These are phyloP conservation scores for Theobroma grandiflorum DNA, from an alignment of 441 rosid genomes.

Conservation along the genomic window DNA sequence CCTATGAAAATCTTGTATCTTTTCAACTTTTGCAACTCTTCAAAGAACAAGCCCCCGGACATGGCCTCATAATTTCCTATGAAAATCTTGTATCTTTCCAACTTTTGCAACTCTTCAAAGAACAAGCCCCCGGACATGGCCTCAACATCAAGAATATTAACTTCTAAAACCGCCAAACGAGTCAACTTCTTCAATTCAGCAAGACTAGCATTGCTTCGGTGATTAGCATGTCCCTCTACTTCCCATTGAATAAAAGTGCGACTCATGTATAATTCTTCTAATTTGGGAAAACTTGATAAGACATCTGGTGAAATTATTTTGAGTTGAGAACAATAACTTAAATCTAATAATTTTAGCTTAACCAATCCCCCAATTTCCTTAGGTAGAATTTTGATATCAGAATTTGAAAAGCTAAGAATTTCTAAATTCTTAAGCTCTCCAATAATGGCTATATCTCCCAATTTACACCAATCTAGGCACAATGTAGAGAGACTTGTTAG, in stretches of 20 bases:
- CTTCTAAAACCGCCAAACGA: not conserved
- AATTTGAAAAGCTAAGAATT: not conserved
- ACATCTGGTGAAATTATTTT: not conserved
- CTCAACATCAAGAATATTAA: not conserved
- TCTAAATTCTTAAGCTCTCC: not conserved
- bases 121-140: not conserved
- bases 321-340: not conserved
- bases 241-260: not conserved
- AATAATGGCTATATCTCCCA: no score
- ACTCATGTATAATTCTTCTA: conserved; percentile 10
- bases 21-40: not conserved
- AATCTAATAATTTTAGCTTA: conserved; percentile 2
- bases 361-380: not conserved
- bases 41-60: not conserved
- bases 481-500: no score
- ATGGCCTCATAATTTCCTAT: no score
- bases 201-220: not conserved
- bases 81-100: not conserved
- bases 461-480: no score
- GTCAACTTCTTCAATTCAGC: not conserved
- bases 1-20: no score
- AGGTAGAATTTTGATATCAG: no score
- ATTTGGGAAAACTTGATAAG: not conserved
- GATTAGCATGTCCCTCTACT: not conserved
- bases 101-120: not conserved